A percentile compares a stretch with the other conserved stretches of the same genome.
Evolutionary conservation across 2,329 filamentous ascomycete species (phyloP).

Genomic region (Xylariaceae sp.): DNA sequence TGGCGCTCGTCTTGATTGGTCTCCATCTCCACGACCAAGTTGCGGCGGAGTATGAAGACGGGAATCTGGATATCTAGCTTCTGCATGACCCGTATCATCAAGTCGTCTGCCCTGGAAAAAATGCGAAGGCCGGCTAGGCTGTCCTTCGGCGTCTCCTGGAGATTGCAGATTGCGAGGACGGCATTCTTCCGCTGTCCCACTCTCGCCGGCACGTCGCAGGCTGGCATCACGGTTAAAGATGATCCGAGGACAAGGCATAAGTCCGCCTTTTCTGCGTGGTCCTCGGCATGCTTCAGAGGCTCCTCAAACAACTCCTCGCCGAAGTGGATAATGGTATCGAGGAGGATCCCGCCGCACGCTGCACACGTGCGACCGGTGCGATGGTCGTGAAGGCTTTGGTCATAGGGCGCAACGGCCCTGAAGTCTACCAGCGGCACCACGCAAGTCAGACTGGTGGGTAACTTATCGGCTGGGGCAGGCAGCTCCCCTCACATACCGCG

Average conservation of each 20-base stretch:
- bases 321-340: constrained; percentile 40
- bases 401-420: constrained; percentile 34
- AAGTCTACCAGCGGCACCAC: constrained; percentile 27
- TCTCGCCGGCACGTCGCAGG: constrained; percentile 31
- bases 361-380: constrained; percentile 38
- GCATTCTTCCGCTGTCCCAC: constrained; percentile 23
- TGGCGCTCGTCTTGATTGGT: constrained; percentile 12
- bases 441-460: too few relatives aligned
- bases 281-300: constrained; percentile 24
- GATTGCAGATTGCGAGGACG: constrained; percentile 36
- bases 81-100: constrained; percentile 34
- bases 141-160: constrained; percentile 37
- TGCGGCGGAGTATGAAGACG: constrained; percentile 28
- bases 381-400: constrained; percentile 35
- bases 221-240: constrained; percentile 35
- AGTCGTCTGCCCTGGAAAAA: constrained; percentile 28
- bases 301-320: constrained; percentile 28
- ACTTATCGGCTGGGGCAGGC: too few relatives aligned
- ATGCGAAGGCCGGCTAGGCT: constrained; percentile 25
- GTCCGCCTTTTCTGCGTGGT: constrained; percentile 33
- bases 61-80: constrained; percentile 30
- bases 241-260: constrained; percentile 39
- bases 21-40: constrained; percentile 23
- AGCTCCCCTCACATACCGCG: constrained; percentile 23
- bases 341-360: constrained; percentile 28